Evolutionary conservation across 2,329 filamentous ascomycete species (phyloP).

Genomic region (Chrysoporthe puriensis): DNA sequence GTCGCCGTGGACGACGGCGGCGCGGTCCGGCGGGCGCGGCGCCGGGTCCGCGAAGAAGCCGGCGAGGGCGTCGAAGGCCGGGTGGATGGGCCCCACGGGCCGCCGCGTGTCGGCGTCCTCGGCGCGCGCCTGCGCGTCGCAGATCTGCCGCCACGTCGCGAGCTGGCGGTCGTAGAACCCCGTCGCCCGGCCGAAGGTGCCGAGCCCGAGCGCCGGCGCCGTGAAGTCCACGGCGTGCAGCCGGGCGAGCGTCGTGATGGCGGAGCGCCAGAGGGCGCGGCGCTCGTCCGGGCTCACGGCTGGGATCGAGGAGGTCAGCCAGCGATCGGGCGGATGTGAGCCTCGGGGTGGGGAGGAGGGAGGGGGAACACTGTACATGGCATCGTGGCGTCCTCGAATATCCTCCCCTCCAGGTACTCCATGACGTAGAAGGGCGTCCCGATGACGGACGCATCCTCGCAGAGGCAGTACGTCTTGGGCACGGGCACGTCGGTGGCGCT

Average conservation of each 20-base stretch:
- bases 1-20: slow-evolving; percentile 86
- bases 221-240: slow-evolving; percentile 72
- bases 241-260: slow-evolving; percentile 79
- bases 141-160: slow-evolving; percentile 79
- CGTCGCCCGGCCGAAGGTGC: slow-evolving; percentile 69
- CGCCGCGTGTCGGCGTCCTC: slow-evolving; percentile 76
- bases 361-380: background rate
- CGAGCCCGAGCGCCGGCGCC: slow-evolving; percentile 68
- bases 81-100: slow-evolving; percentile 75
- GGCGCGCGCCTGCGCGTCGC: slow-evolving; percentile 73
- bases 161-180: slow-evolving; percentile 90
- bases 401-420: slow-evolving; percentile 91
- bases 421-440: slow-evolving; percentile 97
- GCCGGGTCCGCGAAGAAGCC: slow-evolving; percentile 72
- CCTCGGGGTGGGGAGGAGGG: too few species aligned
- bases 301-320: slow-evolving; percentile 66
- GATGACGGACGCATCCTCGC: slow-evolving; percentile 77
- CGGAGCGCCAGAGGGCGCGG: slow-evolving; percentile 81
- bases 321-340: background rate
- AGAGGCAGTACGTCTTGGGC: slow-evolving; percentile 80
- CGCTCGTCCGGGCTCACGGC: slow-evolving; percentile 70
- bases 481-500: slow-evolving; percentile 80
- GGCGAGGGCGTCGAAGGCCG: slow-evolving; percentile 80
- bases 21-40: slow-evolving; percentile 76
- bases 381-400: slow-evolving; percentile 71